Evolutionary conservation across 352 stramenopile genomes (phyloP).

Genomic region (Pilasporangium apinafurcum): DNA sequence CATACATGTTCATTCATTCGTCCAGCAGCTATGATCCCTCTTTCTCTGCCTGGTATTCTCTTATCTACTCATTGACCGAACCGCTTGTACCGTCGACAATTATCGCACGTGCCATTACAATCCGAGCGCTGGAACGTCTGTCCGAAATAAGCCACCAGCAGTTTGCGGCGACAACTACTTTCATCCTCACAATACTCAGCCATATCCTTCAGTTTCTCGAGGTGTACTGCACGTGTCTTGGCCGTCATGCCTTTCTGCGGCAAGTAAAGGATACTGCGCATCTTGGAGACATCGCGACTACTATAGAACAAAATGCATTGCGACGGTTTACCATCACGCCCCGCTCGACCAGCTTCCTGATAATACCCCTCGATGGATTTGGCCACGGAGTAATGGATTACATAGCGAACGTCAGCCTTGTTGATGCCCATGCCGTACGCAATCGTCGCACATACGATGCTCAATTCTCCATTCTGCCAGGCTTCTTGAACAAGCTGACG

Average conservation of each 20-base stretch:
- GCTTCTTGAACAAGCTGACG: slow-evolving; percentile 75
- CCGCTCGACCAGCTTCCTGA: slow-evolving; percentile 95
- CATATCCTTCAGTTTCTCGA: slow-evolving; percentile 77
- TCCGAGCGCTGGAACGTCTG: slow-evolving; percentile 62
- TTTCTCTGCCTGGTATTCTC: slow-evolving; percentile 1
- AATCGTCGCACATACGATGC: slow-evolving; percentile 94
- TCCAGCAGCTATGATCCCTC: background rate
- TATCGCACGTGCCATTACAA: slow-evolving; percentile 32
- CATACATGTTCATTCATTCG: background rate
- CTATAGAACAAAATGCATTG: slow-evolving; percentile 92
- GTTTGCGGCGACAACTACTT: slow-evolving; percentile 63
- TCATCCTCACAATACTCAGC: slow-evolving; percentile 75
- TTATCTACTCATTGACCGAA: slow-evolving; percentile 1
- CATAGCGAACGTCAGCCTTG: slow-evolving; percentile 91
- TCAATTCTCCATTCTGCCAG: slow-evolving; percentile 66
- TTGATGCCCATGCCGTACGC: slow-evolving; percentile 96
- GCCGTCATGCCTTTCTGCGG: slow-evolving; percentile 75
- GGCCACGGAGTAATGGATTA: slow-evolving; percentile 90
- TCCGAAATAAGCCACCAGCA: slow-evolving; percentile 77
- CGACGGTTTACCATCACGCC: slow-evolving; percentile 91
- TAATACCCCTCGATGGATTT: slow-evolving; percentile 98
- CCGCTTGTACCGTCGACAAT: slow-evolving; percentile 5
- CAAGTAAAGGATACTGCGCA: slow-evolving; percentile 74
- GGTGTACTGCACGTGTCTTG: slow-evolving; percentile 59
- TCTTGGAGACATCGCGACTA: slow-evolving; percentile 72